Percentiles rank a stretch among this genome's conserved stretches.
phyloP scores from a whole-genome alignment of 768 basidiomycete species.

The Ephemerocybe angulata region DNA sequence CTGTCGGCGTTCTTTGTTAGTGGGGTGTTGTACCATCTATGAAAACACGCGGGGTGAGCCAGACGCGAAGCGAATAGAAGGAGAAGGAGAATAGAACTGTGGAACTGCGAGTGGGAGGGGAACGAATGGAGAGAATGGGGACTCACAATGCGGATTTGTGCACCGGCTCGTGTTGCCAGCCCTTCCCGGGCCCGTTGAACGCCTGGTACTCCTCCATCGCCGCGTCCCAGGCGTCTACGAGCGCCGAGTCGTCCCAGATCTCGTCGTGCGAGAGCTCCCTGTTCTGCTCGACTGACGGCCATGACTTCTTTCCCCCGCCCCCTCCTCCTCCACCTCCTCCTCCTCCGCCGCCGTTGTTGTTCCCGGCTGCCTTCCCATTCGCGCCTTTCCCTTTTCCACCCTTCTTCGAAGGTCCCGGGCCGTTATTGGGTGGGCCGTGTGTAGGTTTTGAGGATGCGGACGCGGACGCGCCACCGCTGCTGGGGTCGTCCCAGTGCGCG shows the following conservation, averaged over 20 bases:
- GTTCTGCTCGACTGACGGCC: conserved; percentile 45
- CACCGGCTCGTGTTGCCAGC: conserved; percentile 68
- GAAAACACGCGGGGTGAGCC: not conserved
- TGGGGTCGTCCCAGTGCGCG: not conserved
- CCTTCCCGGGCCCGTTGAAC: conserved; percentile 63
- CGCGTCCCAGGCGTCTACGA: conserved; percentile 82
- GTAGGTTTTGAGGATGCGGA: not conserved
- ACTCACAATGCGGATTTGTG: conserved; percentile 74
- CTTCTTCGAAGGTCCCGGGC: conserved; percentile 1
- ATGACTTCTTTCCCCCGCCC: conserved; percentile 27
- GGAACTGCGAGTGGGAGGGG: too few species aligned
- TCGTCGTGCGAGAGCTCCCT: conserved; percentile 67
- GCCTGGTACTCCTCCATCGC: conserved; percentile 79
- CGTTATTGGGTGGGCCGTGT: not conserved
- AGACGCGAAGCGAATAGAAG: not conserved
- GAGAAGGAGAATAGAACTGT: not conserved
- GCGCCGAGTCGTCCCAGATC: conserved; percentile 83
- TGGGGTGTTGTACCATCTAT: conserved; percentile 81
- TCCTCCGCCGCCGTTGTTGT: too few species aligned
- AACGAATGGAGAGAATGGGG: not conserved
- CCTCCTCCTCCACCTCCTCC: too few species aligned
- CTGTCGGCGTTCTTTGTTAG: conserved; percentile 13
- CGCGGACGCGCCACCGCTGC: not conserved
- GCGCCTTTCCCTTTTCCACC: too few species aligned
- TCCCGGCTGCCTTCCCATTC: too few species aligned